phyloP scores from a whole-genome alignment of 2,329 filamentous ascomycete species.

The Penicillium sp. region DNA sequence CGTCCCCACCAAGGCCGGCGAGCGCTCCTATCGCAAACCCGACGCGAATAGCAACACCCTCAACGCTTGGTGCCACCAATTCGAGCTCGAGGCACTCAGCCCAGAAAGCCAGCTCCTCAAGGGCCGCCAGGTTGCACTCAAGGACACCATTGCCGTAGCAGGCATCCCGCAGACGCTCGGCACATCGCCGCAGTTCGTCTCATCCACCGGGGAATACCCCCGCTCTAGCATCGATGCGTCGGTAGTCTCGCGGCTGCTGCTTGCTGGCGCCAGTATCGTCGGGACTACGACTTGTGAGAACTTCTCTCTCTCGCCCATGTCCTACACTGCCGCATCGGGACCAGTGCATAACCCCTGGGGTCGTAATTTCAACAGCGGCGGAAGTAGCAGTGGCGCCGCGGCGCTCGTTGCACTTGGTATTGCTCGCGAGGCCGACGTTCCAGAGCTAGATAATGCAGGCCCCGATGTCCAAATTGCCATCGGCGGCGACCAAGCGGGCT shows the following conservation, averaged over 20 bases:
- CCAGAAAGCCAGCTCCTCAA: background rate
- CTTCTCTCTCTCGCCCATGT: conserved; percentile 30
- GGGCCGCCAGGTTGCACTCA: background rate
- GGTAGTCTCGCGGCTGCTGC: conserved; percentile 26
- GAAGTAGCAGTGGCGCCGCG: conserved; percentile 32
- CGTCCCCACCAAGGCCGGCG: background rate
- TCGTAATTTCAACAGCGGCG: conserved; percentile 27
- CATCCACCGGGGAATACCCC: conserved; percentile 22
- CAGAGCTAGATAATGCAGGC: conserved; percentile 19
- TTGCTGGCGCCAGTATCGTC: conserved; percentile 26
- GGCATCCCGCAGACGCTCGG: background rate
- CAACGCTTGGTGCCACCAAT: background rate
- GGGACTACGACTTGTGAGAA: conserved; percentile 35
- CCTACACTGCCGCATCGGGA: conserved; percentile 29
- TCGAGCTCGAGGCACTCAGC: background rate
- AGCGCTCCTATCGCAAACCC: background rate
- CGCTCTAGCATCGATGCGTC: conserved; percentile 29
- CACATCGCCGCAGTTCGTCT: conserved; percentile 15
- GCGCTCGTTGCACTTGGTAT: conserved; percentile 22
- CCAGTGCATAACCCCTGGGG: conserved; percentile 33
- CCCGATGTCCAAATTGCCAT: conserved; percentile 41
- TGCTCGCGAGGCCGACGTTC: background rate
- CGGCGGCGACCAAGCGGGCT: conserved; percentile 28
- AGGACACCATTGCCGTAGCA: conserved; percentile 4
- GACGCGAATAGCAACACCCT: background rate